These are phyloP conservation scores for Spiraea crenata DNA, from an alignment of 331 rosid species.

Conservation along the genomic window DNA sequence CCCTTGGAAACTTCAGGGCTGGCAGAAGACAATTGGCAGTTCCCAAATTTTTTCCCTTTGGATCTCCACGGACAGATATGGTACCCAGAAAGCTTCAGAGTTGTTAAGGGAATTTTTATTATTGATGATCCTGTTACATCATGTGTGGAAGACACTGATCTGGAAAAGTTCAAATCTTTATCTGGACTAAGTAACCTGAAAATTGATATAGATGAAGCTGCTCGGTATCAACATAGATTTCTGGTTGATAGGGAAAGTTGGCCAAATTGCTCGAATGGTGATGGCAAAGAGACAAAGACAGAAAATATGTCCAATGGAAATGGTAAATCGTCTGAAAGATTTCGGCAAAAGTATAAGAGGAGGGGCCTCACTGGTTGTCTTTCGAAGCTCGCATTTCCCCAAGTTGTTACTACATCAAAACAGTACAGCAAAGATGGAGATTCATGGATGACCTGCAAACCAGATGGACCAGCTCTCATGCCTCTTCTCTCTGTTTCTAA, in stretches of 20 bases:
- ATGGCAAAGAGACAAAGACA: constrained; percentile 10
- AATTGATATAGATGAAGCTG: constrained; percentile 38
- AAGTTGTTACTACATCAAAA: constrained; percentile 16
- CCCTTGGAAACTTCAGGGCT: constrained; percentile 25
- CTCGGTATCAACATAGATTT: constrained; percentile 9
- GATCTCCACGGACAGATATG: constrained; percentile 64
- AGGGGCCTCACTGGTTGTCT: constrained; percentile 19
- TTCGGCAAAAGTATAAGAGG: constrained; percentile 36
- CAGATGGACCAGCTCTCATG: constrained; percentile 44
- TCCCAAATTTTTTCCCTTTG: constrained; percentile 57
- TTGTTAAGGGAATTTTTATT: constrained; percentile 54
- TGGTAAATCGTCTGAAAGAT: constrained; percentile 21
- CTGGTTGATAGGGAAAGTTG: constrained; percentile 12
- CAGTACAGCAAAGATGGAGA: constrained; percentile 23
- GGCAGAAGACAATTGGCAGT: constrained; percentile 37
- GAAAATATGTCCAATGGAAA: constrained; percentile 14
- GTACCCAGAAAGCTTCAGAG: constrained; percentile 63
- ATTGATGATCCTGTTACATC: constrained; percentile 43
- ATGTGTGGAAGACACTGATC: constrained; percentile 36
- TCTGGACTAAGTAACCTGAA: constrained; percentile 36
- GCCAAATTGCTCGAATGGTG: neutral
- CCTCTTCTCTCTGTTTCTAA: constrained; percentile 43
- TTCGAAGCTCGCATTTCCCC: constrained; percentile 9
- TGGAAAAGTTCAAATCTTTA: constrained; percentile 47
- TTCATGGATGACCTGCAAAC: constrained; percentile 28